These are phyloP conservation scores for Middelhovenomyces tepae DNA, from an alignment of 805 yeast species.

Conservation along the genomic window DNA sequence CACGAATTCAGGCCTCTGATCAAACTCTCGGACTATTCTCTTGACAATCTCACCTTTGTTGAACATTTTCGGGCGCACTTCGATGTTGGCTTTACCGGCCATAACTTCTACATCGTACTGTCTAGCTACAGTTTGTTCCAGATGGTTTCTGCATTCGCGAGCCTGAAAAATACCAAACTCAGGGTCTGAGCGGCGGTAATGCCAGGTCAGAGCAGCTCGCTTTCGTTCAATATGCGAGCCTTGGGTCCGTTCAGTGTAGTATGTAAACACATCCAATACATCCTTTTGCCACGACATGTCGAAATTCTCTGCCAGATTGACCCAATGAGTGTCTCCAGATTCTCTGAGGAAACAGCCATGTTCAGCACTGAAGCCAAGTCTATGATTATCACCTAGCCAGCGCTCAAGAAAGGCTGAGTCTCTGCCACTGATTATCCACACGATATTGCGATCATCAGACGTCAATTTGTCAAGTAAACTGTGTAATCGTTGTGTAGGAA, in stretches of 20 bases:
- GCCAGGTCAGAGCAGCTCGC: conserved; percentile 96
- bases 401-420: conserved; percentile 82
- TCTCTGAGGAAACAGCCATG: conserved; percentile 93
- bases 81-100: conserved; percentile 95
- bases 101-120: conserved; percentile 85
- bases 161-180: conserved; percentile 88
- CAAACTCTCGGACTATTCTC: conserved; percentile 52
- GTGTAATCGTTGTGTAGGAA: conserved; percentile 71
- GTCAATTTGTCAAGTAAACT: conserved; percentile 51
- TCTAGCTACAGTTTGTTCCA: conserved; percentile 49
- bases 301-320: conserved; percentile 66
- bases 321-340: conserved; percentile 61
- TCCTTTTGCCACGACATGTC: conserved; percentile 95
- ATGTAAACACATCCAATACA: conserved; percentile 63
- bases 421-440: conserved; percentile 95
- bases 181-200: conserved; percentile 90
- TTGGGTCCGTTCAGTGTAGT: conserved; percentile 81
- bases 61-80: conserved; percentile 90
- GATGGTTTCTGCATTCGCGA: conserved; percentile 53
- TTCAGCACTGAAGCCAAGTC: conserved; percentile 85
- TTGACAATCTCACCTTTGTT: conserved; percentile 96
- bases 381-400: conserved; percentile 68
- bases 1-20: conserved; percentile 66
- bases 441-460: conserved; percentile 70
- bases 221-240: conserved; percentile 82